Conservation (phyloP, 129 eudicot genomes). For the Flaveria trinervia region DNA sequence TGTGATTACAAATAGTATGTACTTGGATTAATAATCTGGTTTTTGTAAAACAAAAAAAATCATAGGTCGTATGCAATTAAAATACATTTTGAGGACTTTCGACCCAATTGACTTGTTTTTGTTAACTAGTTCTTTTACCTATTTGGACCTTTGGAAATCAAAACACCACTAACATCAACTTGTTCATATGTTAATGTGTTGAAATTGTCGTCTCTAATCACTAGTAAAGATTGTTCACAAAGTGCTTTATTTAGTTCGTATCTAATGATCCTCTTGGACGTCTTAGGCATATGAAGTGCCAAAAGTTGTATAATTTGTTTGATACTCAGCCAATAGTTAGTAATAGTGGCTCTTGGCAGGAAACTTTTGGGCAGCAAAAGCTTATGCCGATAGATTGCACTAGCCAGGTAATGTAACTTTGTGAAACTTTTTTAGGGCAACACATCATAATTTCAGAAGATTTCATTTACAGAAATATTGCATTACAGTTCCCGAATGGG, state of each 20-base stretch:
- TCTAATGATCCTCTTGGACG: background rate
- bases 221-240: background rate
- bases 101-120: background rate
- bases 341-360: constrained; percentile 45
- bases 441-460: background rate
- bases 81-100: background rate
- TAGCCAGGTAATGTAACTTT: constrained; percentile 48
- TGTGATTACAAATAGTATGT: no score
- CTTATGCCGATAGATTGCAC: constrained; percentile 60
- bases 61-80: background rate
- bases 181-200: background rate
- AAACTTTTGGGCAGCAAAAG: constrained; percentile 49
- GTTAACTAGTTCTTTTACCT: background rate
- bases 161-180: background rate
- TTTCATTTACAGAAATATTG: constrained; percentile 18
- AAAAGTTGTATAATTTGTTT: background rate
- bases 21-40: no score
- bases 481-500: constrained; percentile 59
- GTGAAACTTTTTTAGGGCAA: constrained; percentile 4
- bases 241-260: constrained; percentile 9
- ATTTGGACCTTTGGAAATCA: background rate
- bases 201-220: background rate
- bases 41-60: no score
- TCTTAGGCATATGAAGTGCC: constrained; percentile 18
- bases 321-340: background rate